Evolutionary conservation across 257 asterid species (phyloP).

Genomic region (Fraxinus pennsylvanica): DNA sequence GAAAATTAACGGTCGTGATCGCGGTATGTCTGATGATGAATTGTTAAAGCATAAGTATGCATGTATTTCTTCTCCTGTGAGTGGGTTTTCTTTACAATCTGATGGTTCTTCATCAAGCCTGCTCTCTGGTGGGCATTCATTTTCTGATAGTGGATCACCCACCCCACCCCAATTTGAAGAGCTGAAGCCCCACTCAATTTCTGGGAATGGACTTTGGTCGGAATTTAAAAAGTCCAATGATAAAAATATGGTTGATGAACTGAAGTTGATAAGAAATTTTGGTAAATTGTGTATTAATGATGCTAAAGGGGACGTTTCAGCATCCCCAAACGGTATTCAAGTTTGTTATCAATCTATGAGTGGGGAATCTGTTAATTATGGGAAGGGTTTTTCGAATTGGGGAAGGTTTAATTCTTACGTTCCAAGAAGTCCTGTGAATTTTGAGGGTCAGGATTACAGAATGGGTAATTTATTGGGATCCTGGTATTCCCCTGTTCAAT

Average conservation of each 20-base stretch:
- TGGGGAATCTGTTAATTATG: slow-evolving; percentile 29
- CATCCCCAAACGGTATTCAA: slow-evolving; percentile 30
- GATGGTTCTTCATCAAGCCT: slow-evolving; percentile 71
- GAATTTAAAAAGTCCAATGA: slow-evolving; percentile 35
- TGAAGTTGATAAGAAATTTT: slow-evolving; percentile 44
- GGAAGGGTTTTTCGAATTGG: slow-evolving; percentile 32
- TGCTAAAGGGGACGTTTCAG: slow-evolving; percentile 35
- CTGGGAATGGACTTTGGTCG: slow-evolving; percentile 40
- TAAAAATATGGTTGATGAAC: slow-evolving; percentile 36
- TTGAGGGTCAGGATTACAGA: slow-evolving; percentile 36
- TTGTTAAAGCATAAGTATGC: slow-evolving; percentile 41
- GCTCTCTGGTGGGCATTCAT: slow-evolving; percentile 48
- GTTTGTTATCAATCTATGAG: slow-evolving; percentile 32
- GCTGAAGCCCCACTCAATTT: slow-evolving; percentile 32
- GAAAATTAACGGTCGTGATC: slow-evolving; percentile 24
- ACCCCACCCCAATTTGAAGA: slow-evolving; percentile 49
- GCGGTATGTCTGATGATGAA: slow-evolving; percentile 43
- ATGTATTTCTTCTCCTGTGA: slow-evolving; percentile 56
- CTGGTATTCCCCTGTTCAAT: slow-evolving; percentile 25
- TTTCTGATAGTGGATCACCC: slow-evolving; percentile 55
- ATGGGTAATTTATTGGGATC: slow-evolving; percentile 33
- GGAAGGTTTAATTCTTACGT: slow-evolving; percentile 39
- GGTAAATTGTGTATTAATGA: slow-evolving; percentile 49
- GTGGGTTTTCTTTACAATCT: slow-evolving; percentile 60
- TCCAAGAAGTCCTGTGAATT: slow-evolving; percentile 31